Conservation (phyloP, 1,139 yeast genomes). For the Waltiozyma sp. region DNA sequence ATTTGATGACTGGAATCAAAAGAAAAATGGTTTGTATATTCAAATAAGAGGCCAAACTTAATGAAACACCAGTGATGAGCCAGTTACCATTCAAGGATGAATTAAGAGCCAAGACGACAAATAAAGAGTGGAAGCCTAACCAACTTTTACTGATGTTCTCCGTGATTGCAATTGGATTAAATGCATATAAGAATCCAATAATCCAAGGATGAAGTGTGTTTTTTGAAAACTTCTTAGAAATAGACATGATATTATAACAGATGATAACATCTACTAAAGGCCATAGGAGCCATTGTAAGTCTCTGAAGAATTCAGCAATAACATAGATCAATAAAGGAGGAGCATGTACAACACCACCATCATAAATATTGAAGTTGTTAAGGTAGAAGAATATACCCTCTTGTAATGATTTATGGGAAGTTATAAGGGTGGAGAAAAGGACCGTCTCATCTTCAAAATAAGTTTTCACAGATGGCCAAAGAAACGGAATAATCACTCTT, state of each 20-base stretch:
- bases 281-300: constrained; percentile 25
- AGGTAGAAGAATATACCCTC: constrained; percentile 70
- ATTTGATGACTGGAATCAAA: constrained; percentile 41
- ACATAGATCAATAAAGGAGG: constrained; percentile 53
- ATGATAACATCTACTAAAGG: constrained; percentile 30
- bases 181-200: constrained; percentile 52
- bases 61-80: background rate
- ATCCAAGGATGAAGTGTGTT: constrained; percentile 27
- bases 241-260: constrained; percentile 23
- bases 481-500: background rate
- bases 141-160: constrained; percentile 66
- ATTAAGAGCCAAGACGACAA: constrained; percentile 40
- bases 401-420: constrained; percentile 52
- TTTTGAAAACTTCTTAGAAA: constrained; percentile 22
- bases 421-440: constrained; percentile 71
- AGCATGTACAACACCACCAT: constrained; percentile 82
- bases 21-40: constrained; percentile 51
- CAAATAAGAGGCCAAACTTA: constrained; percentile 27
- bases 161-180: constrained; percentile 70
- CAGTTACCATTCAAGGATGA: constrained; percentile 27
- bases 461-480: background rate
- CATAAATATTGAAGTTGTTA: constrained; percentile 57
- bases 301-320: constrained; percentile 18
- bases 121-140: constrained; percentile 44
- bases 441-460: constrained; percentile 27